Evolutionary conservation across 2,329 filamentous ascomycete species (phyloP).

Genomic region (Elsinoe fawcettii): DNA sequence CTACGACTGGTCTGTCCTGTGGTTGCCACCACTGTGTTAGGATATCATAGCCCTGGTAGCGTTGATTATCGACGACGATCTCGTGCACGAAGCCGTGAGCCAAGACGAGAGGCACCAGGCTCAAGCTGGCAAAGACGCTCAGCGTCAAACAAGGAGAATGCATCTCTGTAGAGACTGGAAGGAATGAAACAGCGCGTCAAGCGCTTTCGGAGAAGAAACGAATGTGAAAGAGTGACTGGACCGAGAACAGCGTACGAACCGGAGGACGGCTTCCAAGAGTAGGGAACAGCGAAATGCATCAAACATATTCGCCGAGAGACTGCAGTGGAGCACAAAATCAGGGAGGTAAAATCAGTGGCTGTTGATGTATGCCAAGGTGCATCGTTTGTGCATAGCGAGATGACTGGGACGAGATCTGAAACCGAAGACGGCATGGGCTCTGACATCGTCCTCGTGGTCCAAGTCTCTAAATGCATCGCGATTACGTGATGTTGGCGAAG

Average conservation of each 20-base stretch:
- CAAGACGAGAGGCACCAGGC: slow-evolving; percentile 20
- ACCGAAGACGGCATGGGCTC: neutral
- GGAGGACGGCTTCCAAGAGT: neutral
- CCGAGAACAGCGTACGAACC: neutral
- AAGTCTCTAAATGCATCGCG: no score
- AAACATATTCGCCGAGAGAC: neutral
- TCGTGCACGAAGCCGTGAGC: slow-evolving; percentile 42
- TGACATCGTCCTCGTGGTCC: no score
- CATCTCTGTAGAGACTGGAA: neutral
- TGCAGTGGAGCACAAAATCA: neutral
- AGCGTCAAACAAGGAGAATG: slow-evolving; percentile 1
- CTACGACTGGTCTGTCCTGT: slow-evolving; percentile 29
- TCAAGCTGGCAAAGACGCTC: neutral
- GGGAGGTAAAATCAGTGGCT: neutral
- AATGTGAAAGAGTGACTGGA: neutral
- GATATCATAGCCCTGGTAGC: slow-evolving; percentile 37
- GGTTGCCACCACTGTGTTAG: slow-evolving; percentile 33
- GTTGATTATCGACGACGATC: slow-evolving; percentile 41
- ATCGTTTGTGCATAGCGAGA: slow-evolving; percentile 11
- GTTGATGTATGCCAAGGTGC: slow-evolving; percentile 1
- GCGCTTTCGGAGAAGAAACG: neutral
- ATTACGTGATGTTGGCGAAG: no score
- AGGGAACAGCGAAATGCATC: neutral
- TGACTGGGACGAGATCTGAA: neutral
- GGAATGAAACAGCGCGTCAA: neutral